A percentile compares a stretch with the other conserved stretches of the same genome.
Conservation (phyloP, 257 asterid genomes). For the Solanum pimpinellifolium region DNA sequence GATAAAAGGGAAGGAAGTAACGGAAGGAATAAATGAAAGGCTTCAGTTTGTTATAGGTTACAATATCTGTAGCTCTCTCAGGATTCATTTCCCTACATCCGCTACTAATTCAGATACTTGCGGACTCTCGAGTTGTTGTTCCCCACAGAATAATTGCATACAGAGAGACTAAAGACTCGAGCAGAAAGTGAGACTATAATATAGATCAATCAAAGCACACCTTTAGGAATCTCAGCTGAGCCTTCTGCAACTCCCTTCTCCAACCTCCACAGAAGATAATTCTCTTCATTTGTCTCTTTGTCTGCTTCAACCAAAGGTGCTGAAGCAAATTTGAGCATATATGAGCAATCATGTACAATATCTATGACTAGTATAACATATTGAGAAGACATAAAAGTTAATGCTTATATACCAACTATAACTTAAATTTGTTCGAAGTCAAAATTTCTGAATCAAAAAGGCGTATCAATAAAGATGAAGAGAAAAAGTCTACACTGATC, state of each 20-base stretch:
- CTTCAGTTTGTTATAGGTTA: not conserved
- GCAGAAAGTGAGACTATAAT: not conserved
- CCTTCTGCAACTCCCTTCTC: conserved; percentile 96
- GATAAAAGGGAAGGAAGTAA: not conserved
- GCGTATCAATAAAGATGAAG: not conserved
- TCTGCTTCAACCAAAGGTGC: conserved; percentile 86
- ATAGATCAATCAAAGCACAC: conserved; percentile 11
- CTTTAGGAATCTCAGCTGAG: conserved; percentile 78
- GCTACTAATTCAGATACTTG: not conserved
- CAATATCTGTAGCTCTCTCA: not conserved
- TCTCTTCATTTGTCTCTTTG: conserved; percentile 64
- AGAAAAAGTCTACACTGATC: not conserved
- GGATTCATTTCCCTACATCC: not conserved
- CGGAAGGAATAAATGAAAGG: not conserved
- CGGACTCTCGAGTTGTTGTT: not conserved
- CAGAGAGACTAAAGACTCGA: not conserved
- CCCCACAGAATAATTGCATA: not conserved
- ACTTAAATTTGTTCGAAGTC: not conserved
- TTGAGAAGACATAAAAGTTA: not conserved
- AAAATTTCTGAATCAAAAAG: not conserved
- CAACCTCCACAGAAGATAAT: conserved; percentile 77
- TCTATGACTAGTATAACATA: not conserved
- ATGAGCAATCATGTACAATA: not conserved
- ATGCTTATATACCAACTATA: not conserved
- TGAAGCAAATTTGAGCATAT: conserved; percentile 16